phyloP scores from a whole-genome alignment of 352 stramenopile species.

The Aphanomyces euteiches region DNA sequence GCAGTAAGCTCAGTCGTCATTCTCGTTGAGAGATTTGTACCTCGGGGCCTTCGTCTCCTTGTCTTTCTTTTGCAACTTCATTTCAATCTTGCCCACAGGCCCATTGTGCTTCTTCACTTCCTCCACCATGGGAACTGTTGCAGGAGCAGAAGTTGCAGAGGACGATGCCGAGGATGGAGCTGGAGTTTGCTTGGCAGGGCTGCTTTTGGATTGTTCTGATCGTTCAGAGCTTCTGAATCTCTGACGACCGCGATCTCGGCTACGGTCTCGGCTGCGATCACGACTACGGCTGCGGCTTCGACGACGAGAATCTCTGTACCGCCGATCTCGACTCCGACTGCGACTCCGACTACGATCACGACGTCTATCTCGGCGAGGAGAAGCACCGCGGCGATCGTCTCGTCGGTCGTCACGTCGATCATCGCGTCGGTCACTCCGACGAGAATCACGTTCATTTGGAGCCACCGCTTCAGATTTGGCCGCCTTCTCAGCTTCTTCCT shows the following conservation, averaged over 20 bases:
- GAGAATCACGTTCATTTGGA: constrained; percentile 9
- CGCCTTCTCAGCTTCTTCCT: constrained; percentile 14
- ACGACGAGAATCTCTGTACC: constrained; percentile 27
- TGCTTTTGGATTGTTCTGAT: constrained; percentile 23
- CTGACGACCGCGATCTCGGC: constrained; percentile 1
- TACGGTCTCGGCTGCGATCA: constrained; percentile 33
- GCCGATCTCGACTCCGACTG: constrained; percentile 36
- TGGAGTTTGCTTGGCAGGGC: background rate
- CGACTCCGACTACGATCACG: constrained; percentile 37
- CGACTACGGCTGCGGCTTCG: constrained; percentile 33
- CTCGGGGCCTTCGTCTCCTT: constrained; percentile 29
- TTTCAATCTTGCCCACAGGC: constrained; percentile 34
- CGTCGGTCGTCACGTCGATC: constrained; percentile 10
- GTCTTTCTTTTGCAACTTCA: constrained; percentile 51
- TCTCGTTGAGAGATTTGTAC: background rate
- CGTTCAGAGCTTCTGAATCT: constrained; percentile 18
- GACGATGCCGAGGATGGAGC: background rate
- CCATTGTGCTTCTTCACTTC: background rate
- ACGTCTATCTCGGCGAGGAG: constrained; percentile 32
- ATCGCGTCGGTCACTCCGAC: constrained; percentile 24
- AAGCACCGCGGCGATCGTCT: constrained; percentile 28
- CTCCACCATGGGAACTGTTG: background rate
- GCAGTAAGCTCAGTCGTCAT: no score
- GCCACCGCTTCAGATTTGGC: constrained; percentile 11
- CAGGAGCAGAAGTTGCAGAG: background rate